Conservation (phyloP, 345 rosid species). For the Hibiscus mutabilis region DNA sequence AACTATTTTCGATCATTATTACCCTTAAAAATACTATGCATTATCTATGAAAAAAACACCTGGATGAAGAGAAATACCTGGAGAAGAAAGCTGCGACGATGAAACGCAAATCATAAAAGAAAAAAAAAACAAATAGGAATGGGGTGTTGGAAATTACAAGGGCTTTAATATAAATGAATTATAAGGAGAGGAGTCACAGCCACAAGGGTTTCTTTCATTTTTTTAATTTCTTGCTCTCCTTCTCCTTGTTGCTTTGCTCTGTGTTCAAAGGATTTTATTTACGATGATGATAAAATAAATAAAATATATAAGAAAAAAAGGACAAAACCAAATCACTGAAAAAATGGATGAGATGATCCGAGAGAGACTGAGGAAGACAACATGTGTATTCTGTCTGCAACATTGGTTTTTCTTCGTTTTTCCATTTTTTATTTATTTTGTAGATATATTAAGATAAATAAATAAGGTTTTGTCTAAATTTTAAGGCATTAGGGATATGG, state of each 20-base stretch:
- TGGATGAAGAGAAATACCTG: constrained; percentile 21
- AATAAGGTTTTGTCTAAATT: not conserved
- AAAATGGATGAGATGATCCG: constrained; percentile 12
- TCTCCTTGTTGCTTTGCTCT: not conserved
- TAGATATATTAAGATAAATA: not conserved
- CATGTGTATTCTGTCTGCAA: not conserved
- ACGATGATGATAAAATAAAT: not conserved
- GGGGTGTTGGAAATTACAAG: constrained; percentile 3
- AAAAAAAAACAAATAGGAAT: not conserved
- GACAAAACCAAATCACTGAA: constrained; percentile 10
- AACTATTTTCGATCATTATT: constrained; percentile 7
- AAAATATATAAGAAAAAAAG: constrained; percentile 1
- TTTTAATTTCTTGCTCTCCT: constrained; percentile 2
- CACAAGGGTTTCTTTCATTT: not conserved
- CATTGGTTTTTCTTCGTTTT: not conserved
- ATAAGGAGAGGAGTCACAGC: not conserved
- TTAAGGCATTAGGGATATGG: not conserved
- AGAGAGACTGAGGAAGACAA: not conserved
- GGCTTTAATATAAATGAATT: not conserved
- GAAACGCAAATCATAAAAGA: not conserved
- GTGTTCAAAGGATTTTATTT: not conserved
- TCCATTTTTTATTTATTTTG: not conserved
- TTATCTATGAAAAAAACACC: not conserved
- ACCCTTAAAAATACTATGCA: not conserved
- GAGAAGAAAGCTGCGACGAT: not conserved